Base-by-base conservation (phyloP, 2,329 filamentous ascomycete genomes). In the Aspergillus cejpii region DNA sequence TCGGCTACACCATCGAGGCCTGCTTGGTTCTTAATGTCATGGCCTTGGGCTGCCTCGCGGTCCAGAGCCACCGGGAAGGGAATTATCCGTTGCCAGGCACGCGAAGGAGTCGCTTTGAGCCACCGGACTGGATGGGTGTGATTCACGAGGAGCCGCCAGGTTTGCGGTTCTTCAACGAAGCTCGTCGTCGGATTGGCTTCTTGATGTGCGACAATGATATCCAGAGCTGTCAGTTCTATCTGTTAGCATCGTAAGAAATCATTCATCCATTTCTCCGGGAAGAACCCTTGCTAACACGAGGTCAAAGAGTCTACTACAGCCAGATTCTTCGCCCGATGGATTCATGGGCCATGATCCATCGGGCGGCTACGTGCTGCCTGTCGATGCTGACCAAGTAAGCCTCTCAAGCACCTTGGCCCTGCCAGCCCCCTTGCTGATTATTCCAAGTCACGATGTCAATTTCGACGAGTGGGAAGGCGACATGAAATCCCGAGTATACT, bases 401-500 rank as follows among this genome's bases (percentile, higher is more conserved):
- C 2, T 8, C 8, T 17, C 10, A 14, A 20, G 4, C 31, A 1
- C 23, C 10, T 15, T 17, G 12, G n/a, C 14, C 26, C 5, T 24
- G 5, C 27, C 2, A 41, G 24, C 26, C 48, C 33, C 29, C 27
- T 46, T 17, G 37, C 10, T 28, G 52, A 48, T 63, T 24, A 7
- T 24, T 38, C 53, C 39, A 21, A 66, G 63, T 47, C 65, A 66
- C 42, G 60, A 66, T 37, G 63, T 64, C 21, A 68, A 72, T 21
- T 64, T 75, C 42, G 69, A 77, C 44, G 61, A 71, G 23, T 78
- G 75, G 75, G 72, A 75, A 47, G 71, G 72, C 4, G 75, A 78
- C 55, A 78, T 78, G 74, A 71, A 77, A 47, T 74, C 74, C 2
- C 65, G 75, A 14, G 65, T 77, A 1, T 78, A 76, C 50, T 78